These are phyloP conservation scores for Aplosporella prunicola DNA, from an alignment of 2,329 filamentous ascomycete genomes.

Conservation along the genomic window DNA sequence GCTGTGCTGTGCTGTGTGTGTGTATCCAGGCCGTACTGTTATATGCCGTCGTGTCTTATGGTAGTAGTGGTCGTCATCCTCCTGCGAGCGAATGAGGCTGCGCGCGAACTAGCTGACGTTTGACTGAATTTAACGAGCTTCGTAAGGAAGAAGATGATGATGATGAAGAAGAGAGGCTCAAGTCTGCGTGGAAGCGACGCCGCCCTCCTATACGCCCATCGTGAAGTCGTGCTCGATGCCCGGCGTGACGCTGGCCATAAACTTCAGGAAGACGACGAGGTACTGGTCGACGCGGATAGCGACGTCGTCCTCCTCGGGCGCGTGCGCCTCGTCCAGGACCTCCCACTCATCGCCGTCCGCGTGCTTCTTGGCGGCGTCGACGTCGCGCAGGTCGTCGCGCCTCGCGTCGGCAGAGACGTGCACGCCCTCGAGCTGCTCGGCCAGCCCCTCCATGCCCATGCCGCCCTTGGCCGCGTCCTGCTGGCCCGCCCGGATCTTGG, in stretches of 20 bases:
- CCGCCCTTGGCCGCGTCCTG: conserved; percentile 40
- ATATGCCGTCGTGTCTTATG: neutral
- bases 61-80: too few species aligned
- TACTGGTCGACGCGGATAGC: conserved; percentile 85
- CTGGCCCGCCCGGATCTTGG: conserved; percentile 63
- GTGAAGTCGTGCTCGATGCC: conserved; percentile 98
- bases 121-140: neutral
- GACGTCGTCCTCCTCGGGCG: conserved; percentile 61
- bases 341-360: conserved; percentile 53
- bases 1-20: neutral
- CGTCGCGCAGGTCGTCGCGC: conserved; percentile 32
- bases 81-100: too few species aligned
- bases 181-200: neutral
- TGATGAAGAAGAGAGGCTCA: neutral
- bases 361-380: conserved; percentile 26
- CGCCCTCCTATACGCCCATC: conserved; percentile 64
- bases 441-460: conserved; percentile 71
- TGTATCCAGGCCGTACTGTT: neutral
- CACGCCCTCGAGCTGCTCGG: conserved; percentile 63
- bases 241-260: conserved; percentile 67
- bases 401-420: conserved; percentile 45
- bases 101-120: too few species aligned
- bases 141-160: neutral
- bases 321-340: conserved; percentile 43
- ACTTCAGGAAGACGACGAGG: conserved; percentile 78